These are phyloP conservation scores for Jatropha multifida DNA, from an alignment of 441 rosid genomes.

Conservation along the genomic window DNA sequence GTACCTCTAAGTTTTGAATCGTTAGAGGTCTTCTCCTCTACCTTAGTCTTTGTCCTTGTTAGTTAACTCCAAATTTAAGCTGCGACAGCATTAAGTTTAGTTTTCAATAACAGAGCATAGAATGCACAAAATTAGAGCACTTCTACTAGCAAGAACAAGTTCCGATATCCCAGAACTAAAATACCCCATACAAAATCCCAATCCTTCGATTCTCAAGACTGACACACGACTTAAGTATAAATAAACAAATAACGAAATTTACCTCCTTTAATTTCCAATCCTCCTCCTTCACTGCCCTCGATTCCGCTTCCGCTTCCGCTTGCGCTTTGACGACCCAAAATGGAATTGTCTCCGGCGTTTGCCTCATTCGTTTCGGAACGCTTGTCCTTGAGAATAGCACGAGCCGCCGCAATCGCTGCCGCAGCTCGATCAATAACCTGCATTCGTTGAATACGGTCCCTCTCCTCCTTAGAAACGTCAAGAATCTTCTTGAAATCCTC, in stretches of 20 bases:
- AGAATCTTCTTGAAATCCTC: constrained; percentile 73
- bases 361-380: constrained; percentile 8
- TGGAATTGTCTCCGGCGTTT: constrained; percentile 10
- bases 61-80: too few relatives aligned
- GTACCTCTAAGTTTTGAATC: too few relatives aligned
- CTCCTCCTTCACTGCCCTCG: constrained; percentile 8
- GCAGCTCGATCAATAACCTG: constrained; percentile 89
- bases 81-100: too few relatives aligned
- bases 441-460: constrained; percentile 76
- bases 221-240: not conserved
- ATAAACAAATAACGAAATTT: not conserved
- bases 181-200: too few relatives aligned
- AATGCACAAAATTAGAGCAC: too few relatives aligned
- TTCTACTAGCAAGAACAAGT: not conserved
- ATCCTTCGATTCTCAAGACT: not conserved
- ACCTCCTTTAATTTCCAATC: constrained; percentile 12
- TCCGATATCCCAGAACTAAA: not conserved
- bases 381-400: constrained; percentile 50
- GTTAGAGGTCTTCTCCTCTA: too few relatives aligned
- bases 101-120: too few relatives aligned
- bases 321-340: constrained; percentile 15
- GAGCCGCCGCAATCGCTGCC: constrained; percentile 80
- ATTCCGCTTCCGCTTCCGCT: constrained; percentile 6
- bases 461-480: constrained; percentile 66
- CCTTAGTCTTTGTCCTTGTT: too few relatives aligned